Evolutionary conservation across 257 asterid species (phyloP), one percentile per base, ranked within the genome.

Genomic region (Marsdenia floribunda): DNA sequence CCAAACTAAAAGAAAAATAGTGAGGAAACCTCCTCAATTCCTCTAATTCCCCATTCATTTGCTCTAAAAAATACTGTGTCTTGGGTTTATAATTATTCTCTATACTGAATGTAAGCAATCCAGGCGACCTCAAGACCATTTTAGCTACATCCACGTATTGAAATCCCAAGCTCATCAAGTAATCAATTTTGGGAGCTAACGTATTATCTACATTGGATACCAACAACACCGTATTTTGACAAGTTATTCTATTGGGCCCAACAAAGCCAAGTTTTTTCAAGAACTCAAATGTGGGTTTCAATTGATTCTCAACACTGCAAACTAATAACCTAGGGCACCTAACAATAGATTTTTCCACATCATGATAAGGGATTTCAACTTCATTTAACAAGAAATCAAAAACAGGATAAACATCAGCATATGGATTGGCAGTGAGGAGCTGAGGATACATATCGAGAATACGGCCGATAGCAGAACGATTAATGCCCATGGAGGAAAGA

Each of bases 91-190:
- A 93, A 75, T 93, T 93, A 18, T 86, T 89, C 87, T 93, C 97
- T 73, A 93, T 80, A 59, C 98, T 93, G 69, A 84, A 91, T 29
- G 96, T 93, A 86, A 93, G 79, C 86, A 93, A 75, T 46, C 93
- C 96, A 33, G 98, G 98, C 7, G 93, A 93, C 73, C 97, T 85
- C 80, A 91, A 46, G 68, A 93, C 90, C 97, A 93, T 91, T 16
- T 81, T 79, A 79, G 76, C 82, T 50, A 93, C 97, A 5, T 86
- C 97, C 5, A 69, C 79, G n/a, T 75, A 78, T 42, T 76, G 84
- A 24, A 91, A 84, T 54, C 97, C 97, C 79, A 92, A 80, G 0
- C 85, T 84, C 61, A 80, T 44, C 72, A 91, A 79, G 81, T 75
- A 94, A 22, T 84, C 91, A 61, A 91, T 79, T 74, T 94, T 94